Evolutionary conservation across 345 rosid genomes (phyloP), one percentile per base, ranked within the genome.

Genomic region (Hibiscus tridactylites): DNA sequence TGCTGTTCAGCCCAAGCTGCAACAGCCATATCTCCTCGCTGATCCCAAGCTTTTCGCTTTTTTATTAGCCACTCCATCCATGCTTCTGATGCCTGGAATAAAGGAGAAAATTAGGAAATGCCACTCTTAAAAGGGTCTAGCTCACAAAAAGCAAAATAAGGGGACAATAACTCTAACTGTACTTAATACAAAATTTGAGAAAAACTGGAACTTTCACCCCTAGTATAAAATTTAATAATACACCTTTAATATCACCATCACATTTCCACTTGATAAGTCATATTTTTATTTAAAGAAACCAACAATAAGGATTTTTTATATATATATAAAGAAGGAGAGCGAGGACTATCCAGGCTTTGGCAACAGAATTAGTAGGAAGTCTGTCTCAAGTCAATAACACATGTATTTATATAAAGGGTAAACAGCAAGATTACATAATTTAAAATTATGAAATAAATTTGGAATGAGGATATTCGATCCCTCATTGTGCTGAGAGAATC

Each of bases 1-100:
- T 91, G 98, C 79, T 94, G 96, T 75, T 94, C 98, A 60, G 97
- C 97, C 97, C 98, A 94, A 73, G 96, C 93, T 33, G 92, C 83
- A 79, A 94, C 73, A 11, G 98, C 95, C 98, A 90, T 88, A 75
- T 91, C 96, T 7, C 97, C 97, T 42, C 88, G 90, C 75, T 91
- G 97, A 81, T 91, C 93, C 82, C 92, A 94, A 33, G 98, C 97
- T 82, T 90, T 94, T 71, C 97, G 82, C 75, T 88, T 94, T 75
- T 90, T 94, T 77, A 88, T 84, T 17, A 94, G 83, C 97, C 98
- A 94, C 62, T 94, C 93, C 92, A 88, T 91, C 97, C 98, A 91
- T 68, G 97, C 97, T 88, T 88, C 90, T 42, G 97, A 94, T 71
- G 97, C 98, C 98, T 93, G 81, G 39, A 66, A 73, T 68, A 73